Conservation (phyloP, 2,329 filamentous ascomycete genomes). For the Parasarocladium wereldwijsianum region DNA sequence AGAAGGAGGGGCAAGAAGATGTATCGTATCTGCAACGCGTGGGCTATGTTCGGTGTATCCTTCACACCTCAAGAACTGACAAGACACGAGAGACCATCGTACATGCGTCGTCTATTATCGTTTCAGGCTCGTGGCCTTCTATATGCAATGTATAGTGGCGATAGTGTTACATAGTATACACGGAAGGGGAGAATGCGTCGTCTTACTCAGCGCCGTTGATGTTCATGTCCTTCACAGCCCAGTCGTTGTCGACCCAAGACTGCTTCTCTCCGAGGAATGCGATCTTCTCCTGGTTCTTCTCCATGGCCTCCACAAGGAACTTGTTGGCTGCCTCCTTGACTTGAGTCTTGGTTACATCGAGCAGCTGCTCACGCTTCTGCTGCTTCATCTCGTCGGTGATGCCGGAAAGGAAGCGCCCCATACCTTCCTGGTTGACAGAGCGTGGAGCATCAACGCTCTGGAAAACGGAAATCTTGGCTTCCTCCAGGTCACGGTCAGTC, state of each 20-base stretch:
- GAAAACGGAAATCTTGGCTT: slow-evolving; percentile 92
- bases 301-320: slow-evolving; percentile 58
- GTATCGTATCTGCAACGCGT: slow-evolving; percentile 52
- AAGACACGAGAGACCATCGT: neutral
- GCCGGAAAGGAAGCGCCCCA: slow-evolving; percentile 71
- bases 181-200: neutral
- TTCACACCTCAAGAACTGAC: neutral
- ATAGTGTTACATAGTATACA: slow-evolving; percentile 4
- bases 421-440: slow-evolving; percentile 76
- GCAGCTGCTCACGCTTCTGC: slow-evolving; percentile 62
- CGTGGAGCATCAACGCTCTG: slow-evolving; percentile 80
- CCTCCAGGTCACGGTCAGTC: slow-evolving; percentile 76
- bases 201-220: slow-evolving; percentile 27
- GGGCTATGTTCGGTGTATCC: neutral
- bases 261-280: slow-evolving; percentile 75
- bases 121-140: slow-evolving; percentile 5
- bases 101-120: slow-evolving; percentile 4
- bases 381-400: slow-evolving; percentile 85
- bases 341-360: slow-evolving; percentile 73
- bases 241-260: slow-evolving; percentile 58
- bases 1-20: slow-evolving; percentile 32
- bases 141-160: slow-evolving; percentile 4
- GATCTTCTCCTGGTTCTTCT: slow-evolving; percentile 43
- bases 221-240: slow-evolving; percentile 67
- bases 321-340: slow-evolving; percentile 69